Evolutionary conservation across 2,329 filamentous ascomycete genomes (phyloP).

Genomic region (Penicillium sp.): DNA sequence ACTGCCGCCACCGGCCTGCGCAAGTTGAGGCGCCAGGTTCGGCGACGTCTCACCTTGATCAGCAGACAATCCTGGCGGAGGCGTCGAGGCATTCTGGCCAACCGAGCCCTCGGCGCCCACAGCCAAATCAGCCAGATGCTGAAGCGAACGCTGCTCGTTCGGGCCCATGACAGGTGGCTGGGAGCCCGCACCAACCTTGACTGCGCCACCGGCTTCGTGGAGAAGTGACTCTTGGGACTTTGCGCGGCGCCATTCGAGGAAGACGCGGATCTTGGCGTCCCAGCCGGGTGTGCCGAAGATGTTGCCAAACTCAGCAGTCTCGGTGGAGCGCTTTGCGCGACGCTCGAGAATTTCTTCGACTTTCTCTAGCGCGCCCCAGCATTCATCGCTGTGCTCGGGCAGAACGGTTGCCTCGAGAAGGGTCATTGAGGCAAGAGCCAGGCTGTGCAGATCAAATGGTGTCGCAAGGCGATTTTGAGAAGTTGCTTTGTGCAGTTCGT

Average conservation of each 20-base stretch:
- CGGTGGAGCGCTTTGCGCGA: slow-evolving; percentile 44
- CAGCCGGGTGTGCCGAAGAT: slow-evolving; percentile 49
- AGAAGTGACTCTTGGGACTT: slow-evolving; percentile 43
- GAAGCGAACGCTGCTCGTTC: slow-evolving; percentile 52
- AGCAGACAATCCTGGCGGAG: slow-evolving; percentile 34
- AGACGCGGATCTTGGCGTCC: slow-evolving; percentile 49
- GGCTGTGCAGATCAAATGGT: slow-evolving; percentile 50
- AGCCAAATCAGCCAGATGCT: slow-evolving; percentile 52
- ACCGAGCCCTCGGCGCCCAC: slow-evolving; percentile 51
- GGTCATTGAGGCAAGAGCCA: slow-evolving; percentile 50
- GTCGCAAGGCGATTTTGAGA: slow-evolving; percentile 40
- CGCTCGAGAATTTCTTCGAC: slow-evolving; percentile 58
- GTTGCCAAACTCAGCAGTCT: slow-evolving; percentile 44
- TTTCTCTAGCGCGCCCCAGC: slow-evolving; percentile 54
- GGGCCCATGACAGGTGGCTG: slow-evolving; percentile 47
- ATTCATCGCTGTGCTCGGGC: slow-evolving; percentile 46
- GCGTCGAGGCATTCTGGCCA: slow-evolving; percentile 38
- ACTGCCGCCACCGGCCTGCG: slow-evolving; percentile 30
- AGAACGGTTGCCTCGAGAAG: slow-evolving; percentile 51
- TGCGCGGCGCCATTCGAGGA: slow-evolving; percentile 47
- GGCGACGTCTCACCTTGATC: slow-evolving; percentile 37
- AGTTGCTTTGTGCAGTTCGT: slow-evolving; percentile 47
- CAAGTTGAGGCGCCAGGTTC: slow-evolving; percentile 34
- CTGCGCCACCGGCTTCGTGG: slow-evolving; percentile 32
- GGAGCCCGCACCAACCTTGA: slow-evolving; percentile 24